A percentile compares a stretch with the other conserved stretches of the same genome.
Conservation (phyloP, 495 filamentous ascomycete species). For the Penicilliopsis zonata region DNA sequence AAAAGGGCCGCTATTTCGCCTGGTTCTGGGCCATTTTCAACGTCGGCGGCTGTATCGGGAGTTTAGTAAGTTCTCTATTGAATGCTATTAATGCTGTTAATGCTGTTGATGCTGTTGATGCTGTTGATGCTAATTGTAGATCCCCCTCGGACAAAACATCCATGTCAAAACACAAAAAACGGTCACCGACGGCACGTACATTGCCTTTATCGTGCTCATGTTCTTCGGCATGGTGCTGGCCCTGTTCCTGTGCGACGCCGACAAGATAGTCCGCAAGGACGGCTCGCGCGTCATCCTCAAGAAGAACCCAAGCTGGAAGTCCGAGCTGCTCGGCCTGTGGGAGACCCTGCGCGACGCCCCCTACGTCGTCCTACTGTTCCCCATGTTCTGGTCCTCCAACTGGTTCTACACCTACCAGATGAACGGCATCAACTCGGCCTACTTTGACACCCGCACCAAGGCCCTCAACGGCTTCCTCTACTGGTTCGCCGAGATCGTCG, state of each 20-base stretch:
- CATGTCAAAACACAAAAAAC: conserved; percentile 30
- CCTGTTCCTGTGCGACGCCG: conserved; percentile 45
- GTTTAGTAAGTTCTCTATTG: conserved; percentile 35
- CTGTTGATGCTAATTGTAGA: no score
- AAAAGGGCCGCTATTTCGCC: conserved; percentile 39
- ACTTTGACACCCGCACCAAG: conserved; percentile 36
- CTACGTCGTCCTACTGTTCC: conserved; percentile 28
- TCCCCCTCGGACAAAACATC: conserved; percentile 36
- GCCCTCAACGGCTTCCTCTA: conserved; percentile 41
- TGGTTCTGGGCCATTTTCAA: conserved; percentile 46
- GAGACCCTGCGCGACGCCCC: conserved; percentile 44
- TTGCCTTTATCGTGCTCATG: conserved; percentile 36
- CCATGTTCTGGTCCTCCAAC: conserved; percentile 52
- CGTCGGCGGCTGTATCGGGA: conserved; percentile 36
- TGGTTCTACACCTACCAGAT: conserved; percentile 71
- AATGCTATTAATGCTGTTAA: no score
- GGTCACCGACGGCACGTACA: conserved; percentile 36
- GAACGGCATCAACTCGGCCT: conserved; percentile 39
- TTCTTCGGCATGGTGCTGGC: conserved; percentile 31
- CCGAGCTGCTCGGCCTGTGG: no score
- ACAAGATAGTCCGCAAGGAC: no score
- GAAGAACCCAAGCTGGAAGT: no score
- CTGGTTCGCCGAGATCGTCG: conserved; percentile 43
- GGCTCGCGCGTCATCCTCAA: no score
- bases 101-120: no score